These are phyloP conservation scores for Boletellus deceptivus DNA, from an alignment of 1,284 basidiomycete genomes.

Conservation along the genomic window DNA sequence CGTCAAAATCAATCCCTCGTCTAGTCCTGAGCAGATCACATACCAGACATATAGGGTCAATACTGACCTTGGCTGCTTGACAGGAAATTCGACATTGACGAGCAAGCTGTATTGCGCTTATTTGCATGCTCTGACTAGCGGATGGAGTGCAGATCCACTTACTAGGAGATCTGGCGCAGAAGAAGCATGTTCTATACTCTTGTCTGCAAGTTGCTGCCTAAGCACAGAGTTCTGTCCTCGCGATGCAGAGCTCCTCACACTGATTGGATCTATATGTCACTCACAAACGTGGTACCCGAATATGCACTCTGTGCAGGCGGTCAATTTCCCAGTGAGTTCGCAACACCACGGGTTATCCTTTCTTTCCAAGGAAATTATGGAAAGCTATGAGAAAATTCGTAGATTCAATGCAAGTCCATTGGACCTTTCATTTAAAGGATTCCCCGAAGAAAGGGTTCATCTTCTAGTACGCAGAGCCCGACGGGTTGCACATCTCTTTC, in stretches of 20 bases:
- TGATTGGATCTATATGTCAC: constrained; percentile 38
- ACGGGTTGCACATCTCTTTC: constrained; percentile 11
- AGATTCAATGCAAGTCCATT: constrained; percentile 3
- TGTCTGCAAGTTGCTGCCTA: constrained; percentile 38
- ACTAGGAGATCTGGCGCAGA: constrained; percentile 45
- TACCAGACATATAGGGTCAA: constrained; percentile 43
- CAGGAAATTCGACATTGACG: constrained; percentile 31
- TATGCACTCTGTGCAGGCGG: constrained; percentile 20
- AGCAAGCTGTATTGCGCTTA: constrained; percentile 41
- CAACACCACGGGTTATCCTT: constrained; percentile 36
- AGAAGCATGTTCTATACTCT: constrained; percentile 41
- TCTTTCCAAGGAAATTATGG: constrained; percentile 30
- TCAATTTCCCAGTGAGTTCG: constrained; percentile 14
- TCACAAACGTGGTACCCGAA: constrained; percentile 28
- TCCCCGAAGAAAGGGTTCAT: no score
- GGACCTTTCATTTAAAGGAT: neutral
- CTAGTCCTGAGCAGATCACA: neutral
- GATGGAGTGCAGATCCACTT: constrained; percentile 44
- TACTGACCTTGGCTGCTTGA: constrained; percentile 37
- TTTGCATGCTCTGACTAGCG: constrained; percentile 46
- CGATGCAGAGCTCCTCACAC: constrained; percentile 33
- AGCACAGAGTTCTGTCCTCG: constrained; percentile 34
- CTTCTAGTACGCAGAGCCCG: constrained; percentile 10
- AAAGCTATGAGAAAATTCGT: constrained; percentile 24
- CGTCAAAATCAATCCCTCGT: constrained; percentile 22